These are phyloP conservation scores for Corinectria fuckeliana DNA, from an alignment of 2,329 filamentous ascomycete species.

Conservation along the genomic window DNA sequence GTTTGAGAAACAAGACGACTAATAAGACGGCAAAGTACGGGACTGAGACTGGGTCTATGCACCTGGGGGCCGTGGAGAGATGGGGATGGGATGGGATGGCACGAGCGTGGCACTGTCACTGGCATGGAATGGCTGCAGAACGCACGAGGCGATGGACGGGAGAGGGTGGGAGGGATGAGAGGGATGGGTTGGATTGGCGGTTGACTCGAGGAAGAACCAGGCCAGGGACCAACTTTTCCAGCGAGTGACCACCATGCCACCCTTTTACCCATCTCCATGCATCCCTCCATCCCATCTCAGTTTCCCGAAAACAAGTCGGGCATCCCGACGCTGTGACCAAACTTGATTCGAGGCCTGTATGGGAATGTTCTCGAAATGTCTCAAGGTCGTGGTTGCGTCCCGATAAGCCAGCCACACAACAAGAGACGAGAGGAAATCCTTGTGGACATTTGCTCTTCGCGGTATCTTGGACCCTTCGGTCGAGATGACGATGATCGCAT, in stretches of 20 bases:
- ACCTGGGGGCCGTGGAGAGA: conserved; percentile 18
- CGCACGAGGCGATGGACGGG: background rate
- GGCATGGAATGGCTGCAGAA: conserved; percentile 4
- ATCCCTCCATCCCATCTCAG: conserved; percentile 15
- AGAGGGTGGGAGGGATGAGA: no score
- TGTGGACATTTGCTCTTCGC: background rate
- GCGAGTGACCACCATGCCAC: background rate
- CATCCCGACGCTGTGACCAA: conserved; percentile 22
- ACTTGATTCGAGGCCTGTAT: conserved; percentile 1
- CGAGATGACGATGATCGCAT: conserved; percentile 5
- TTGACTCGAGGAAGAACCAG: conserved; percentile 13
- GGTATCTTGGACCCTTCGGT: background rate
- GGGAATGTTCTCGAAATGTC: conserved; percentile 3
- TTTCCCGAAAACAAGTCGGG: conserved; percentile 27
- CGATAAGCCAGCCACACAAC: background rate
- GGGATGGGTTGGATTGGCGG: conserved; percentile 2
- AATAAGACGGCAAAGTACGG: conserved; percentile 7
- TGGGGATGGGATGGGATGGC: conserved; percentile 15
- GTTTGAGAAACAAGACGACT: conserved; percentile 3
- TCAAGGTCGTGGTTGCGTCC: background rate
- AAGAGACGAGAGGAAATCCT: background rate
- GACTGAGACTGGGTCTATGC: conserved; percentile 25
- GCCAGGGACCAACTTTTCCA: conserved; percentile 1
- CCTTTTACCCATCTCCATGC: no score
- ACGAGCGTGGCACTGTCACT: background rate